Base-by-base conservation (phyloP, 257 asterid genomes). In the Fraxinus americana region DNA sequence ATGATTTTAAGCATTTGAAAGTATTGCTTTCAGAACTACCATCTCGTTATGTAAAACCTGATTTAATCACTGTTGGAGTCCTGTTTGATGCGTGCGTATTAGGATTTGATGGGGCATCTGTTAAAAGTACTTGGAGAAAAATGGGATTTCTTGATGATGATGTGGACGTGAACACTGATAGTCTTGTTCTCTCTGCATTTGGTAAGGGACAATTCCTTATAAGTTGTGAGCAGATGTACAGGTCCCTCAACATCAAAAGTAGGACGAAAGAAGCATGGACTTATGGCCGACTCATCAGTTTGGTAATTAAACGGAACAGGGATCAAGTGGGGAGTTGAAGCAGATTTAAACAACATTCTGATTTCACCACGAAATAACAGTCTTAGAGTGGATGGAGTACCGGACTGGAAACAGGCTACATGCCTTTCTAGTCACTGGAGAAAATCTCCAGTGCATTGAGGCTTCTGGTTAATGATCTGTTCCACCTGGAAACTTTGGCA, bases 151-250 rank as follows among this genome's bases (percentile, higher is more conserved):
- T 83, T 36, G 74, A 83, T 35, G 79, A 67, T 1, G 68, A 30
- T 1, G 77, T 79, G 21, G 81, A 72, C 57, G 27, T 83, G 77
- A 34, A 76, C 61, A 79, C 86, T 38, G 86, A 83, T 59, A 66
- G 70, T 29, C 83, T 83, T 57, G 86, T 79, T 68, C 79, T 79
- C 23, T 13, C 76, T 67, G 81, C 83, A 48, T 83, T 83, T 79
- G 82, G 86, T n/a, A 83, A 79, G 74, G 86, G 86, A 16, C 61
- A 76, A 67, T 83, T 83, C 65, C 65, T 79, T n/a, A 72, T 32
- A 67, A 61, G 30, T 57, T 52, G 74, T 67, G 81, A 79, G 77
- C 70, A 76, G 48, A 54, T 83, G 32, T 79, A 72, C 73, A 14
- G 36, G 29, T 81, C 80, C 16, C 67, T 67, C 32, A 43, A 68